These are phyloP conservation scores for Colletotrichum spaethianum DNA, from an alignment of 2,329 filamentous ascomycete genomes.

Conservation along the genomic window DNA sequence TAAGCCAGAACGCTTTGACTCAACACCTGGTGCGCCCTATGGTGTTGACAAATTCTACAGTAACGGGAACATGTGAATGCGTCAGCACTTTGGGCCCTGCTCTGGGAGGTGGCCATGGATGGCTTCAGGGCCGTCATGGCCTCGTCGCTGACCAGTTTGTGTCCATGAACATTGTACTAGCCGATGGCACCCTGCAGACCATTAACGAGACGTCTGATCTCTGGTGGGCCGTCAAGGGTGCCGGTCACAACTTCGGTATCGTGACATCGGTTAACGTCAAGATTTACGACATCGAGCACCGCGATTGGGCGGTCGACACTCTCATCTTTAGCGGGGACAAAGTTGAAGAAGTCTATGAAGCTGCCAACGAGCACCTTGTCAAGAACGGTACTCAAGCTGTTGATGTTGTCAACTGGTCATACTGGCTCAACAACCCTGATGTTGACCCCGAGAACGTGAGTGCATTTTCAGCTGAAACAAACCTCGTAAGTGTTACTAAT, in stretches of 20 bases:
- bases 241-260: conserved; percentile 73
- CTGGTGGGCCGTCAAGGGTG: conserved; percentile 71
- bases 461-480: not conserved
- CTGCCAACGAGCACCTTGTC: conserved; percentile 60
- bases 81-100: conserved; percentile 63
- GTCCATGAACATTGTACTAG: conserved; percentile 65
- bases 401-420: conserved; percentile 65
- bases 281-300: conserved; percentile 61
- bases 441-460: conserved; percentile 58
- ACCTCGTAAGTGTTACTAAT: not conserved
- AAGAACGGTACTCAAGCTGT: conserved; percentile 58
- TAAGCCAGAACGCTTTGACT: conserved; percentile 40
- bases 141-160: conserved; percentile 68
- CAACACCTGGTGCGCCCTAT: not conserved
- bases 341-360: conserved; percentile 62
- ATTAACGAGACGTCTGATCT: conserved; percentile 62
- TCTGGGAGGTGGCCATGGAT: conserved; percentile 71
- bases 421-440: conserved; percentile 58
- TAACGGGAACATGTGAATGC: conserved; percentile 68
- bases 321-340: conserved; percentile 64
- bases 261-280: conserved; percentile 65
- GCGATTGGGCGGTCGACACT: conserved; percentile 59
- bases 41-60: conserved; percentile 43
- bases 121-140: conserved; percentile 67
- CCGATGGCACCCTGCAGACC: conserved; percentile 59